Evolutionary conservation across 495 filamentous ascomycete species (phyloP).

Genomic region (Daldinia loculata): DNA sequence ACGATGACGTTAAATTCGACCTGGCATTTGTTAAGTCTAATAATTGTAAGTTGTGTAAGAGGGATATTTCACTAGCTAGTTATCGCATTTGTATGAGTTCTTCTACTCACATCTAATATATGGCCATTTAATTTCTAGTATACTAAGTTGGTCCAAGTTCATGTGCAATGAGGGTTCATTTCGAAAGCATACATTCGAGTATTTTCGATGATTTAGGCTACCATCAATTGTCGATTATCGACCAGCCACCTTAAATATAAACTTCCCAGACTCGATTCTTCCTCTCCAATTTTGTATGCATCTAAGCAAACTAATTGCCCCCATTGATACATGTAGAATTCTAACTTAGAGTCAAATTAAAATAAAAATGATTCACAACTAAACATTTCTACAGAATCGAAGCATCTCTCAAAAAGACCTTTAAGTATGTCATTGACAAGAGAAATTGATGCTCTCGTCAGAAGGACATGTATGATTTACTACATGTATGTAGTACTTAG

Average conservation of each 20-base stretch:
- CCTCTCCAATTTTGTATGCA: not conserved
- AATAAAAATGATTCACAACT: not conserved
- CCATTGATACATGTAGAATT: conserved; percentile 1
- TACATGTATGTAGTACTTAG: not conserved
- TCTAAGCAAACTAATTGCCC: not conserved
- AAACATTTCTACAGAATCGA: not conserved
- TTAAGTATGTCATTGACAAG: not conserved
- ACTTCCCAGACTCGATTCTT: too few relatives aligned
- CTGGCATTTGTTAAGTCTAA: not conserved
- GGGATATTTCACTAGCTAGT: not conserved
- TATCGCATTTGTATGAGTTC: not conserved
- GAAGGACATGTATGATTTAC: not conserved
- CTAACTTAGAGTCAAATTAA: not conserved
- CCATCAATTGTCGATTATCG: not conserved
- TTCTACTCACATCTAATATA: not conserved
- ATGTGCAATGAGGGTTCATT: too few relatives aligned
- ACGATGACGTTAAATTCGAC: not conserved
- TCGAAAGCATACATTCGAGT: not conserved
- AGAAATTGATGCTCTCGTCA: not conserved
- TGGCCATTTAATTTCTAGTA: not conserved
- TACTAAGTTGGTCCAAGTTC: too few relatives aligned
- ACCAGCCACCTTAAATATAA: not conserved
- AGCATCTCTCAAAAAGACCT: not conserved
- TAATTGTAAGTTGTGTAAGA: not conserved
- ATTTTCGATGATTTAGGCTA: not conserved